Evolutionary conservation across 2,329 filamentous ascomycete species (phyloP).

Genomic region (Pyrenochaeta sp.): DNA sequence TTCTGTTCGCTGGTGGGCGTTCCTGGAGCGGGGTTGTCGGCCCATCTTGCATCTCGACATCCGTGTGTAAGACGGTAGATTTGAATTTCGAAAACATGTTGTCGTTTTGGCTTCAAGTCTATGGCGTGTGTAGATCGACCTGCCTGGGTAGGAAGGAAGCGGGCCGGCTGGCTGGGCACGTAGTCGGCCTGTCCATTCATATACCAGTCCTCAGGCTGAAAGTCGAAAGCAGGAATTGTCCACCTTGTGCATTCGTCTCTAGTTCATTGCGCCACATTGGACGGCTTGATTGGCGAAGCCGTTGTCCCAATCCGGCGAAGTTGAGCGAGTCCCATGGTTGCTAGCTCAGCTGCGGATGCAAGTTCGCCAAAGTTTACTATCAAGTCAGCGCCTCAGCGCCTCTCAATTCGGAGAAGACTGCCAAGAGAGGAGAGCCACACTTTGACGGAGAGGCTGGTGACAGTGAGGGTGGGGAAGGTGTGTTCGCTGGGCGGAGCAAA

Average conservation of each 20-base stretch:
- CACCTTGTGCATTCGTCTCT: neutral
- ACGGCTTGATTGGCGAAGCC: neutral
- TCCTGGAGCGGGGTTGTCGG: neutral
- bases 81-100: neutral
- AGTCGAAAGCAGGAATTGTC: neutral
- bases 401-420: neutral
- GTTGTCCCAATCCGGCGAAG: slow-evolving; percentile 1
- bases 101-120: neutral
- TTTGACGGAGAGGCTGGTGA: neutral
- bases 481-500: too few relatives aligned
- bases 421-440: neutral
- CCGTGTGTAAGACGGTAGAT: neutral
- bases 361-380: neutral
- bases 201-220: neutral
- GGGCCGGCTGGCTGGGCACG: neutral
- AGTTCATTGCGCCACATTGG: neutral
- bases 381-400: neutral
- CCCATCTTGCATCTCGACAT: neutral
- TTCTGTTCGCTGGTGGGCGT: neutral
- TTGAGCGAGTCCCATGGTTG: slow-evolving; percentile 3
- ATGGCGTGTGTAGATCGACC: too few relatives aligned
- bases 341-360: slow-evolving; percentile 1
- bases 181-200: neutral
- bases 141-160: too few relatives aligned
- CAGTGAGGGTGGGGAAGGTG: neutral